Evolutionary conservation across 2,329 filamentous ascomycete genomes (phyloP), one percentile per base, ranked within the genome.

Genomic region (Ophiostoma sp.): DNA sequence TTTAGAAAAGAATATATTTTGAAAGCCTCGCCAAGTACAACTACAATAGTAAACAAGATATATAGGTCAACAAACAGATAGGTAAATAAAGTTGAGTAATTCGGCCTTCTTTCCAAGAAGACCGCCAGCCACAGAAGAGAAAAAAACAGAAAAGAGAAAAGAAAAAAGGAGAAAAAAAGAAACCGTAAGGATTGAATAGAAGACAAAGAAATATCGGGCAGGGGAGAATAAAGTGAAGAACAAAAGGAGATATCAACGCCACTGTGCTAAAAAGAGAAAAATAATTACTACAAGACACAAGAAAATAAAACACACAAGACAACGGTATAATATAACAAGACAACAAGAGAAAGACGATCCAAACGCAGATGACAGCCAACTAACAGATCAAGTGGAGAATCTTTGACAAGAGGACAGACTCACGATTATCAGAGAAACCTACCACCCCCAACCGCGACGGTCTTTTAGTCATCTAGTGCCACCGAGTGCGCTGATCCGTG

Each of bases 401-500:
- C 44, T 15, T 15, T 57, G 60, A 31, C 23, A 8, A 41, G 33
- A 52, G 5, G 33, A 48, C 31, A 11, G 13, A 33, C 8, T 15
- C 17, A 31, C 13, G 15, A 67, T 44, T 27, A 33, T 6, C 41
- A 52, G 27, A 13, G 48, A 39, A 33, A 15, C 27, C 31, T 68
- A 74, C 74, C 74, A 75, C 13, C 74, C 74, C 74, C 74, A 75
- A 36, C 73, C 74, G 23, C 73, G 72, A 68, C 74, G 72, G 72
- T 74, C 73, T 71, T 73, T 72, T 13, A 74, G 73, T 76, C 75
- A 85, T 73, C 85, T 84, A 67, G 82, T 79, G 71, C 81, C 81
- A 7, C 87, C 87, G 8, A 89, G 81, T 68, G 87, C 87, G 75
- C 86, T 89, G 78, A 90, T 89, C 73, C 87, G 80, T 35, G 87